A percentile compares a stretch with the other conserved stretches of the same genome.
Evolutionary conservation across 768 basidiomycete genomes (phyloP).

Genomic region (Suillus spraguei): DNA sequence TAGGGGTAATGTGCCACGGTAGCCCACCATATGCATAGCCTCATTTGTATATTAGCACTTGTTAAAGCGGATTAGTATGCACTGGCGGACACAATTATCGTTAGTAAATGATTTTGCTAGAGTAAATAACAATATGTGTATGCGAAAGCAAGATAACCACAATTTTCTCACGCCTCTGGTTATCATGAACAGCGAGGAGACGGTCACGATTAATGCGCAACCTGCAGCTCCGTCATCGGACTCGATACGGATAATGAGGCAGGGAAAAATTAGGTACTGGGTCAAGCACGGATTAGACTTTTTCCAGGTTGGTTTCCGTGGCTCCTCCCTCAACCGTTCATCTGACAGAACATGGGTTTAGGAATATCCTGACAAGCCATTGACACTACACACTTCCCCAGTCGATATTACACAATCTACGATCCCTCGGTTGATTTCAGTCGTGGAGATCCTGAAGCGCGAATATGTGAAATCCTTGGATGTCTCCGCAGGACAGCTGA

Average conservation of each 20-base stretch:
- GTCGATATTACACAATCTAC: constrained; percentile 38
- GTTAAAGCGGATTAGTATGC: no score
- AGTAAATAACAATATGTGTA: no score
- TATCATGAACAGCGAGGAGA: constrained; percentile 2
- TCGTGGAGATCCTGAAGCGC: constrained; percentile 84
- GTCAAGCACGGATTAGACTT: constrained; percentile 55
- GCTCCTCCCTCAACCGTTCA: constrained; percentile 6
- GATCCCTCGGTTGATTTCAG: constrained; percentile 67
- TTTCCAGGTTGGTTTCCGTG: constrained; percentile 47
- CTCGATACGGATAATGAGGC: constrained; percentile 54
- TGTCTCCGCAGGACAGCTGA: constrained; percentile 40
- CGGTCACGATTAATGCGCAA: not conserved
- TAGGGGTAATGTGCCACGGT: no score
- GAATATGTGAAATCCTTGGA: constrained; percentile 66
- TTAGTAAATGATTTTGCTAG: no score
- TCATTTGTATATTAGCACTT: no score
- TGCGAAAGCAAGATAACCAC: no score
- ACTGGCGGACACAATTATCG: no score
- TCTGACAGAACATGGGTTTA: constrained; percentile 24
- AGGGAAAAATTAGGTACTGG: constrained; percentile 56
- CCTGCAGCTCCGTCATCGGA: constrained; percentile 20
- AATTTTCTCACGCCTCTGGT: not conserved
- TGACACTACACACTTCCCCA: constrained; percentile 66
- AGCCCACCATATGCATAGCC: no score
- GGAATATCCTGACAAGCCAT: constrained; percentile 49